Evolutionary conservation across 768 basidiomycete genomes (phyloP).

Genomic region (Mycena filopes): DNA sequence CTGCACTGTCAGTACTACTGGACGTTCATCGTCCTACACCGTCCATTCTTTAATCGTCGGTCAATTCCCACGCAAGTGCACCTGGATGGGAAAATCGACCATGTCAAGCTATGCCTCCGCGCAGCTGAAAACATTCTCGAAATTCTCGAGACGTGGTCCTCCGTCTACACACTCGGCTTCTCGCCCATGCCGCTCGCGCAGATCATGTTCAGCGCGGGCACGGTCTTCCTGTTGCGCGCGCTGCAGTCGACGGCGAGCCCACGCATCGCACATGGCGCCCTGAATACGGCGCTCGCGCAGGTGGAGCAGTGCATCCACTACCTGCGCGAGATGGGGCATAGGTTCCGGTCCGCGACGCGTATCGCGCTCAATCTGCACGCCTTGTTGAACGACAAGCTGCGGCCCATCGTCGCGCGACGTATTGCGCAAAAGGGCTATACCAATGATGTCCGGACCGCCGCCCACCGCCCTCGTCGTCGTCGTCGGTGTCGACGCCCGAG

Average conservation of each 20-base stretch:
- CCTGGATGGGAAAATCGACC: conserved; percentile 26
- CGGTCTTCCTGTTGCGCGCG: conserved; percentile 49
- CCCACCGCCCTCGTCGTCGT: background rate
- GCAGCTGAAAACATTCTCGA: conserved; percentile 49
- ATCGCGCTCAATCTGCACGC: conserved; percentile 6
- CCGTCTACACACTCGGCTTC: conserved; percentile 48
- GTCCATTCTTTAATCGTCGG: conserved; percentile 40
- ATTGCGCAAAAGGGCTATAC: background rate
- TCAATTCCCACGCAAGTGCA: background rate
- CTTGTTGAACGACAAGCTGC: conserved; percentile 12
- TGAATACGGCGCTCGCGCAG: conserved; percentile 23
- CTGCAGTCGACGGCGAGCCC: conserved; percentile 40
- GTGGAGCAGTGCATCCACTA: conserved; percentile 22
- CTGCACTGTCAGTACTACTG: conserved; percentile 50
- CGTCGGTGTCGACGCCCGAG: no score
- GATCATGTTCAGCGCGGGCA: conserved; percentile 51
- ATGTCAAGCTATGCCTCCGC: conserved; percentile 43
- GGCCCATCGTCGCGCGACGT: conserved; percentile 17
- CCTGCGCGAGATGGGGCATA: conserved; percentile 10
- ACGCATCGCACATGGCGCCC: conserved; percentile 24
- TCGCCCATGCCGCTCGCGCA: conserved; percentile 48
- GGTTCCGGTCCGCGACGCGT: conserved; percentile 13
- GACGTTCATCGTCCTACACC: conserved; percentile 49
- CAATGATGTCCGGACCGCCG: background rate
- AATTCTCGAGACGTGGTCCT: conserved; percentile 44